Evolutionary conservation across 371 early-diverging fungal genomes (phyloP), one percentile per base, ranked within the genome.

Genomic region (Mortierella sp.): DNA sequence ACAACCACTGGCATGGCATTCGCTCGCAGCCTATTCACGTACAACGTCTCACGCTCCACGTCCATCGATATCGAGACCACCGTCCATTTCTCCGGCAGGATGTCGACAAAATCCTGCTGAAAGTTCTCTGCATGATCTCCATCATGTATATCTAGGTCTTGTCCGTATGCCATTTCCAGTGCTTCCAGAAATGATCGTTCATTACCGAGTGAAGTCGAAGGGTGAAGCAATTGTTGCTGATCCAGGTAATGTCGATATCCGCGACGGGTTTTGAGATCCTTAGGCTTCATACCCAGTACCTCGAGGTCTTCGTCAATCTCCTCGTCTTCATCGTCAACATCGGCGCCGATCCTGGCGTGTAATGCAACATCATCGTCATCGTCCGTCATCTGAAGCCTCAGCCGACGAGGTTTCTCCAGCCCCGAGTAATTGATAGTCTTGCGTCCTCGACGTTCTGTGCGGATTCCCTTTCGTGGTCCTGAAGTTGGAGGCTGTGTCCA

Each of bases 61-160:
- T 96, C 94, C 49, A 94, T 78, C 0, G 92, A 88, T 9, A 96
- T 53, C 0, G 92, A 91, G 34, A 92, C 90, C 0, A 92, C 92
- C 0, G 87, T 84, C 92, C 92, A 92, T 11, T 81, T 42, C 0
- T 51, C 23, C 11, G 94, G 94, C 9, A 95, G 62, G 6, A 81
- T 81, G 19, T 84, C 80, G 0, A 89, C 60, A 57, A 87, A 84
- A 5, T 84, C 80, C 0, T 57, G 37, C 52, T 80, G 83, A 47
- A 90, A 87, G 6, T 80, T 78, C 26, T 54, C 52, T 0, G 55
- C 27, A 8, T 15, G 43, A 28, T 50, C 80, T 60, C 44, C 19
- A 7, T 34, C 80, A 68, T 26, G 79, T 50, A 17, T 68, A 31
- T 44, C 54, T 21, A 60, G 49, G 44, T 83, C 85, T n/a, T 78